phyloP scores from a whole-genome alignment of 2,329 filamentous ascomycete genomes.

The Pseudogymnoascus sp. region DNA sequence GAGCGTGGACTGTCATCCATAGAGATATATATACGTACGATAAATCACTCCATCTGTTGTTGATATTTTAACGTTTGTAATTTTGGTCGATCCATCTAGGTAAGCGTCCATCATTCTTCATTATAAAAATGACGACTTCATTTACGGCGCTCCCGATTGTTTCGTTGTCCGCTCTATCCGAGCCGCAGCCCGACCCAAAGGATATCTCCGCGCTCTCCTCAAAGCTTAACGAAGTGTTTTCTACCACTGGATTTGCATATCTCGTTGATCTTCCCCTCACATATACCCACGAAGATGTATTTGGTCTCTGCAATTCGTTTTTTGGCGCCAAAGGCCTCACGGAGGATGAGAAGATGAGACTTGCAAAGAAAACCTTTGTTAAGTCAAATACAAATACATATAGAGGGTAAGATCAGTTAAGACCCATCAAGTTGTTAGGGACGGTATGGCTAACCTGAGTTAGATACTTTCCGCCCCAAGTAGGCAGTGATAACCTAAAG shows the following conservation, averaged over 20 bases:
- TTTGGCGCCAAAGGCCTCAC: constrained; percentile 29
- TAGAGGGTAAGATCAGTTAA: constrained; percentile 28
- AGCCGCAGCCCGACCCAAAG: constrained; percentile 21
- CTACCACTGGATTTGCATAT: constrained; percentile 40
- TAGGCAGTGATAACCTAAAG: constrained; percentile 35
- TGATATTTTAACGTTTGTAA: neutral
- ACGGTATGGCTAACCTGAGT: neutral
- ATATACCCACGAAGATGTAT: constrained; percentile 35
- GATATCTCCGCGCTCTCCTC: constrained; percentile 29
- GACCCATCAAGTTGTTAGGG: neutral
- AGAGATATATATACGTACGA: neutral
- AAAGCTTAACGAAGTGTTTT: constrained; percentile 34
- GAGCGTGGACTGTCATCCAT: neutral
- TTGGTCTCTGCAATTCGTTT: constrained; percentile 33
- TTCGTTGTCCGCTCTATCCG: constrained; percentile 31
- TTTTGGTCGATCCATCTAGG: neutral
- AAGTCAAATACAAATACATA: constrained; percentile 36
- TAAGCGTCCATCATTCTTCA: neutral
- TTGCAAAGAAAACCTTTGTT: constrained; percentile 36
- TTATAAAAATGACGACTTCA: constrained; percentile 31
- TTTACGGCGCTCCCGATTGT: constrained; percentile 37
- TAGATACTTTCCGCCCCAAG: constrained; percentile 38
- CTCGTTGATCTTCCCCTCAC: constrained; percentile 35
- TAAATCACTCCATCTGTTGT: neutral
- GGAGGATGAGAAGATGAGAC: constrained; percentile 31